Evolutionary conservation across 192 early-diverging fungal genomes (phyloP).

Genomic region (Rhizophagus sp.): DNA sequence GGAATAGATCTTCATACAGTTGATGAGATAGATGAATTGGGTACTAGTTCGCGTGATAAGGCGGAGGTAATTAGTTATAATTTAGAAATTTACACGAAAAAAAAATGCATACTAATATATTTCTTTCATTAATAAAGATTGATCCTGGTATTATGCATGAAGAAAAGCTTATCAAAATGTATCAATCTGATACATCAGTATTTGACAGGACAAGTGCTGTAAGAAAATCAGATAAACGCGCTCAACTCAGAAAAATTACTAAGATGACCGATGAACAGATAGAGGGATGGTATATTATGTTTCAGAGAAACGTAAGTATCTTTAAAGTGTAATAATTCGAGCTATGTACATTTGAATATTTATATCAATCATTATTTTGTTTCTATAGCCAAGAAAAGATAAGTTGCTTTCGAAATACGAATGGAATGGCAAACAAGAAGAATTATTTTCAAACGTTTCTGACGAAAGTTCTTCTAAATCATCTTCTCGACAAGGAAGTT

Average conservation of each 20-base stretch:
- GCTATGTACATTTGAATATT: not conserved
- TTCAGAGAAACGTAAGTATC: conserved; percentile 73
- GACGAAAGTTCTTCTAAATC: conserved; percentile 3
- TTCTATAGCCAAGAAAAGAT: conserved; percentile 64
- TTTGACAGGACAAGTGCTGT: conserved; percentile 62
- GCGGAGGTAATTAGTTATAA: conserved; percentile 3
- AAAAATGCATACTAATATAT: not conserved
- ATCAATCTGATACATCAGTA: conserved; percentile 54
- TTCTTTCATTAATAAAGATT: conserved; percentile 15
- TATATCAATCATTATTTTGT: not conserved
- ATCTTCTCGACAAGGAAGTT: not conserved
- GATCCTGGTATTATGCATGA: conserved; percentile 67
- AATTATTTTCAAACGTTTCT: conserved; percentile 5
- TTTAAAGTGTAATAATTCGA: not conserved
- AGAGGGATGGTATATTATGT: conserved; percentile 92
- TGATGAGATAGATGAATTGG: conserved; percentile 58
- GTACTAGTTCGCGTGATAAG: conserved; percentile 19
- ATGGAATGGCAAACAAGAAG: conserved; percentile 54
- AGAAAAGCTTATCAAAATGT: conserved; percentile 61
- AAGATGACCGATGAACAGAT: conserved; percentile 88
- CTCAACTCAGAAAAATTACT: conserved; percentile 61
- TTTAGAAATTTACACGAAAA: not conserved
- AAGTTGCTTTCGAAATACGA: conserved; percentile 59
- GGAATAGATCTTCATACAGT: conserved; percentile 53
- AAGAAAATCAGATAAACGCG: conserved; percentile 64